Evolutionary conservation across 495 filamentous ascomycete genomes (phyloP).

Genomic region (Penicillium nucicola): DNA sequence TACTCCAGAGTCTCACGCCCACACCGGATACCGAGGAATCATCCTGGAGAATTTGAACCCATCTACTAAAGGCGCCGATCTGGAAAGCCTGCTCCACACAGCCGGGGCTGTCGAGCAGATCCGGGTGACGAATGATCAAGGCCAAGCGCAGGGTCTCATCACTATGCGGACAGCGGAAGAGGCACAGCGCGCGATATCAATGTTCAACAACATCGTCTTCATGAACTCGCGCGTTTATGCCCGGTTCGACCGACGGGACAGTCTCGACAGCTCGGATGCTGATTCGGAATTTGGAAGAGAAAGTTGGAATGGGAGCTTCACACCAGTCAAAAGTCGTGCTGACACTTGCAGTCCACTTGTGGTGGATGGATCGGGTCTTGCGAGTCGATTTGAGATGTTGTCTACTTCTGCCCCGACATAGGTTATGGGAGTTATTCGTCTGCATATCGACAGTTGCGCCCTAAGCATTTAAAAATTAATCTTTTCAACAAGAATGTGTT

Average conservation of each 20-base stretch:
- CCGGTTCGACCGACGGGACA: slow-evolving; percentile 17
- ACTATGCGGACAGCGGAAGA: slow-evolving; percentile 35
- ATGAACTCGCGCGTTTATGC: slow-evolving; percentile 31
- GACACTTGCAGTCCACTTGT: slow-evolving; percentile 32
- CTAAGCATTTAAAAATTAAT: not conserved
- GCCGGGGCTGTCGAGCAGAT: slow-evolving; percentile 30
- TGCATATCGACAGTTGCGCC: not conserved
- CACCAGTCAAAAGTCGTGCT: not conserved
- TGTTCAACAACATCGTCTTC: slow-evolving; percentile 32
- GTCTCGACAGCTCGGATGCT: not conserved
- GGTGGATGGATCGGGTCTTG: slow-evolving; percentile 36
- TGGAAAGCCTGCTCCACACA: slow-evolving; percentile 20
- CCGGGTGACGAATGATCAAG: slow-evolving; percentile 17
- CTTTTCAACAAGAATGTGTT: not conserved
- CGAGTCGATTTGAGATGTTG: slow-evolving; percentile 10
- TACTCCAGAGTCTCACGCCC: not conserved
- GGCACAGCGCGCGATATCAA: slow-evolving; percentile 28
- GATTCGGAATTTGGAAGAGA: not conserved
- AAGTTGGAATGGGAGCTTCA: not conserved
- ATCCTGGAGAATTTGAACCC: slow-evolving; percentile 29
- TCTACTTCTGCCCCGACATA: slow-evolving; percentile 18
- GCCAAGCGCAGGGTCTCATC: slow-evolving; percentile 26
- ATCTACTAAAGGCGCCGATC: slow-evolving; percentile 20
- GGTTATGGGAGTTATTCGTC: not conserved
- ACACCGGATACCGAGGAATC: slow-evolving; percentile 13